Base-by-base conservation (phyloP, 306 rosid genomes). In the Mimosa pudica region DNA sequence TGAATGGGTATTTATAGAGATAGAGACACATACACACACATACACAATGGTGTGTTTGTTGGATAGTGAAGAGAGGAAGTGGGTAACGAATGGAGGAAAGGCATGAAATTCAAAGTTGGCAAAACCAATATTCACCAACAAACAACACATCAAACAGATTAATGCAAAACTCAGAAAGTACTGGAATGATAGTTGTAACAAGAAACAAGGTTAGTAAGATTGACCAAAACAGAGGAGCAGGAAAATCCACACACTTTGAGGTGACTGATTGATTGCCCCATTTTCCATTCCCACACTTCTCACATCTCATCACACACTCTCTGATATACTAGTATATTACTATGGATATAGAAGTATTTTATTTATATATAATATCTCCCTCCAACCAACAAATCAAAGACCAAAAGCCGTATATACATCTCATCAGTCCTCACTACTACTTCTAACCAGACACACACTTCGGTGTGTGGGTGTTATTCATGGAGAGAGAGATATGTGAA, bases 61-160 rank as follows among this genome's bases (percentile, higher is more conserved):
- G 5, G 41, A 1, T 36, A 63, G 18, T 81, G 78, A 49, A 58
- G 74, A 73, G 41, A 38, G 69, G 70, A 58, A 81, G 81, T 80
- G 75, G 12, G 12, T 8, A 14, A 8, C 58, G 13, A 52, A 52
- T 52, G 58, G 18, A 46, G 7, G 16, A 11, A 30, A 41, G 5
- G 5, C 60, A 49, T 14, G 55, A 45, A 64, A 45, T 85, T 85
- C 88, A 85, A 82, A 64, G 64, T 71, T 70, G 73, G 62, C 30
- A 41, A 14, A 70, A 85, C 88, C 83, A 79, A 82, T 30, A 41
- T 49, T 4, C 33, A 85, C 85, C 85, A 85, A 81, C 81, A 38
- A 85, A 81, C 81, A 38, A 38, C 42, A 2, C 17, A 49, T 52
- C 58, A 52, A 52, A 52, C 83, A 79, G 82, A 79, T 76, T 8